Conservation (phyloP, 805 yeast genomes). For the Cyberlindnera xishuangbannaensis region DNA sequence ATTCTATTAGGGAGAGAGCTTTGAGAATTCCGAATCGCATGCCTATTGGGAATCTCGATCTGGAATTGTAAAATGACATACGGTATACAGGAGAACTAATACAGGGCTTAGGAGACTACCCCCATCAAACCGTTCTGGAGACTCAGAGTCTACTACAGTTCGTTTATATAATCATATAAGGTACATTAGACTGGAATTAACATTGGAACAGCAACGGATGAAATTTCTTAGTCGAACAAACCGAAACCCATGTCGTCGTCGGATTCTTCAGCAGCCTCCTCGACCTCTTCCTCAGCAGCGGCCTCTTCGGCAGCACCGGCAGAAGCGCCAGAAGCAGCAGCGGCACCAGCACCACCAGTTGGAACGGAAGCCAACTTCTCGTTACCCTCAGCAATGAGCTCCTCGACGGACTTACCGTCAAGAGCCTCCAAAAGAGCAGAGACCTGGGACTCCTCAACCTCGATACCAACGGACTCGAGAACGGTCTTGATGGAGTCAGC, state of each 20-base stretch:
- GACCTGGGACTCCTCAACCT: conserved; percentile 86
- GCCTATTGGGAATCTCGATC: no score
- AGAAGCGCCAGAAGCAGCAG: conserved; percentile 65
- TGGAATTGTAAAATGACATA: no score
- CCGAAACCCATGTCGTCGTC: conserved; percentile 89
- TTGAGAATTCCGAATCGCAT: no score
- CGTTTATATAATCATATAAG: conserved; percentile 12
- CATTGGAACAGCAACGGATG: no score
- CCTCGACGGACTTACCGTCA: conserved; percentile 89
- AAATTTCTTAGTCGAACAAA: conserved; percentile 81
- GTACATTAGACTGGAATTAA: conserved; percentile 18
- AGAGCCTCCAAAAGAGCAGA: conserved; percentile 74
- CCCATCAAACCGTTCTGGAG: no score
- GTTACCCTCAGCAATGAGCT: conserved; percentile 91
- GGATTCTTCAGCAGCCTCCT: conserved; percentile 61
- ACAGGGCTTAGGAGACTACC: no score
- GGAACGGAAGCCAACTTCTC: conserved; percentile 96
- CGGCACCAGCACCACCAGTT: conserved; percentile 94
- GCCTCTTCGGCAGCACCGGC: conserved; percentile 69
- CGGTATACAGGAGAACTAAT: no score
- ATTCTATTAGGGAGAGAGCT: no score
- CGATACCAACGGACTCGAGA: conserved; percentile 93
- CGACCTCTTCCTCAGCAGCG: conserved; percentile 66
- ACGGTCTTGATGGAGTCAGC: conserved; percentile 86
- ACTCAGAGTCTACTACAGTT: no score